Conservation (phyloP, 768 basidiomycete species). For the Dentipellis sp. region DNA sequence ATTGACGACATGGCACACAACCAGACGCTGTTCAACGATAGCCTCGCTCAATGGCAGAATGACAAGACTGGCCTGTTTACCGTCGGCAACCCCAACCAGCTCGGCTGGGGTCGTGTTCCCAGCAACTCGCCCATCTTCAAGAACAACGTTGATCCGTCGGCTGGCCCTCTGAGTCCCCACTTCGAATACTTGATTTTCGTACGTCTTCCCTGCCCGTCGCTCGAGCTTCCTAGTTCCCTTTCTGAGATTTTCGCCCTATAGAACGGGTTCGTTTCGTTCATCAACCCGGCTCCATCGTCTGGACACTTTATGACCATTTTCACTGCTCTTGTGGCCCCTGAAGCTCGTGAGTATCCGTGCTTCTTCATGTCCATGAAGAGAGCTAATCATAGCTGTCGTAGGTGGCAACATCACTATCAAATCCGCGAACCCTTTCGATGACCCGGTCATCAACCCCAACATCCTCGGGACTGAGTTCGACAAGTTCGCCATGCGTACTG, state of each 20-base stretch:
- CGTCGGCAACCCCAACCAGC: slow-evolving; percentile 1
- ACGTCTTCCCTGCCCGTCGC: not conserved
- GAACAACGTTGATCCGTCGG: not conserved
- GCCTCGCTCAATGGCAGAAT: not conserved
- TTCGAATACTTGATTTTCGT: slow-evolving; percentile 5
- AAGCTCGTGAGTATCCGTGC: slow-evolving; percentile 2
- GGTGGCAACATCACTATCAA: slow-evolving; percentile 30
- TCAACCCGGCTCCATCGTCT: not conserved
- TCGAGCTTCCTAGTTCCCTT: not conserved
- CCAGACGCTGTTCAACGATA: not conserved
- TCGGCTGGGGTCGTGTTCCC: slow-evolving; percentile 1
- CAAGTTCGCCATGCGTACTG: slow-evolving; percentile 20
- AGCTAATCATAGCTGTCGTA: slow-evolving; percentile 5
- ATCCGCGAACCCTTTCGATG: slow-evolving; percentile 34
- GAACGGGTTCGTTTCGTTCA: slow-evolving; percentile 1
- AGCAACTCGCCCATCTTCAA: slow-evolving; percentile 1
- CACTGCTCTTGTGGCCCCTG: slow-evolving; percentile 5
- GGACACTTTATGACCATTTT: slow-evolving; percentile 2
- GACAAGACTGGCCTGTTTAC: not conserved
- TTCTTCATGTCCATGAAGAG: not conserved
- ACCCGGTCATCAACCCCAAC: slow-evolving; percentile 41
- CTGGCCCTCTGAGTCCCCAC: slow-evolving; percentile 1
- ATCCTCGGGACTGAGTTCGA: slow-evolving; percentile 29
- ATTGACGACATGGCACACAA: not conserved
- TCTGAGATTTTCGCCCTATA: not conserved